Percentiles rank a stretch among this genome's conserved stretches.
phyloP scores from a whole-genome alignment of 345 rosid species.

The Cochlearia excelsa region DNA sequence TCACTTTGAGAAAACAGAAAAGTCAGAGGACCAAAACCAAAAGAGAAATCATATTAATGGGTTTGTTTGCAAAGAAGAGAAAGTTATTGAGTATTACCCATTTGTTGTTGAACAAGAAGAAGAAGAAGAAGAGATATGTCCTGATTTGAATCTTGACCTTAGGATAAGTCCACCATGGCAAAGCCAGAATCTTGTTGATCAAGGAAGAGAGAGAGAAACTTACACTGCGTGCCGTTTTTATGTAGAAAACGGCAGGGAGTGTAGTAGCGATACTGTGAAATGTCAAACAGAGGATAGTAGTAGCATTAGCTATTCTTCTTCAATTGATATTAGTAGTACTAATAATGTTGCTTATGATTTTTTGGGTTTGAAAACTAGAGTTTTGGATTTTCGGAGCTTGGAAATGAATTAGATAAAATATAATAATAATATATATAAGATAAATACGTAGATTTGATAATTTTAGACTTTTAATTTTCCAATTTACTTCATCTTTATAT shows the following conservation, averaged over 20 bases:
- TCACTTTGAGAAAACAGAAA: slow-evolving; percentile 15
- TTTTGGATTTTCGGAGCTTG: slow-evolving; percentile 64
- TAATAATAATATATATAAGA: neutral
- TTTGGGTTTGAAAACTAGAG: slow-evolving; percentile 64
- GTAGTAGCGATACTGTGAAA: slow-evolving; percentile 42
- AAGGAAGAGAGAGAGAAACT: neutral
- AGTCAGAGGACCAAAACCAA: slow-evolving; percentile 4
- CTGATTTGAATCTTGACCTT: slow-evolving; percentile 86
- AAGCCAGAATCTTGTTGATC: slow-evolving; percentile 25
- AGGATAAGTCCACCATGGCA: slow-evolving; percentile 77
- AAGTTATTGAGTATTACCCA: slow-evolving; percentile 40
- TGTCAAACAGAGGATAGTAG: slow-evolving; percentile 32
- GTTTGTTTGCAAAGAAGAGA: slow-evolving; percentile 43
- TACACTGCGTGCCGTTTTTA: slow-evolving; percentile 61
- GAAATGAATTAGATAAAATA: slow-evolving; percentile 48
- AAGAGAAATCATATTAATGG: slow-evolving; percentile 14
- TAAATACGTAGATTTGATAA: slow-evolving; percentile 15
- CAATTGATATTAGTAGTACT: slow-evolving; percentile 17
- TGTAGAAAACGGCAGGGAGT: slow-evolving; percentile 48
- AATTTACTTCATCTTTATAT: neutral
- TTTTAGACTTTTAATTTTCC: slow-evolving; percentile 4
- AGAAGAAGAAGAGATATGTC: slow-evolving; percentile 41
- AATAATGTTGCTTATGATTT: slow-evolving; percentile 55
- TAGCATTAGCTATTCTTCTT: slow-evolving; percentile 35
- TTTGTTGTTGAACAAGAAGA: slow-evolving; percentile 25